A percentile compares a stretch with the other conserved stretches of the same genome.
Evolutionary conservation across 2,329 filamentous ascomycete genomes (phyloP).

Genomic region (Penicillium verrucosum): DNA sequence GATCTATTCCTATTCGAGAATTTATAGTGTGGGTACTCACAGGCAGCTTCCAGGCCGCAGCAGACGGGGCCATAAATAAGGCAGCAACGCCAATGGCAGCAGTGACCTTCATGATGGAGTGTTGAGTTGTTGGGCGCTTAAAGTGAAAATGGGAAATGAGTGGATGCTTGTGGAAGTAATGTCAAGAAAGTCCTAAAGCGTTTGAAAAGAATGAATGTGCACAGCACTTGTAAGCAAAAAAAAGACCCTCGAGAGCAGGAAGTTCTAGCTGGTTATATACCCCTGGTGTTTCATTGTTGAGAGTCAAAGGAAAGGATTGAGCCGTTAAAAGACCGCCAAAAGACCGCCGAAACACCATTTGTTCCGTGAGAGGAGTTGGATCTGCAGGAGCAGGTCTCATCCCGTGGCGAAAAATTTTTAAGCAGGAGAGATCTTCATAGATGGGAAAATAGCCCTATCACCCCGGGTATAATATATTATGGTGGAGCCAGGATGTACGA

Average conservation of each 20-base stretch:
- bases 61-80: slow-evolving; percentile 23
- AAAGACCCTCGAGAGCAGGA: slow-evolving; percentile 3
- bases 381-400: slow-evolving; percentile 1
- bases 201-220: slow-evolving; percentile 22
- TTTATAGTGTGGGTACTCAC: slow-evolving; percentile 1
- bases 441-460: slow-evolving; percentile 1
- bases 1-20: not conserved
- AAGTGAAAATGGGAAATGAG: slow-evolving; percentile 11
- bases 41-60: slow-evolving; percentile 18
- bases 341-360: not conserved
- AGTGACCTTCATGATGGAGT: slow-evolving; percentile 30
- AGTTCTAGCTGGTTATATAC: slow-evolving; percentile 15
- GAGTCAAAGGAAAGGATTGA: not conserved
- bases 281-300: not conserved
- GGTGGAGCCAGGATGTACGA: not conserved
- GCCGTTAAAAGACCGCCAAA: not conserved
- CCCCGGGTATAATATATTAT: not conserved
- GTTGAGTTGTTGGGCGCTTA: not conserved
- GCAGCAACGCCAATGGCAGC: slow-evolving; percentile 24
- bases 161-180: slow-evolving; percentile 10
- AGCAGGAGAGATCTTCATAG: not conserved
- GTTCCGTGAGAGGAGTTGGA: not conserved
- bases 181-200: slow-evolving; percentile 15
- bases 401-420: not conserved
- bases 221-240: slow-evolving; percentile 25